Percentiles rank a stretch among this genome's conserved stretches.
Conservation (phyloP, 768 basidiomycete species). For the Kwoniella shandongensis region DNA sequence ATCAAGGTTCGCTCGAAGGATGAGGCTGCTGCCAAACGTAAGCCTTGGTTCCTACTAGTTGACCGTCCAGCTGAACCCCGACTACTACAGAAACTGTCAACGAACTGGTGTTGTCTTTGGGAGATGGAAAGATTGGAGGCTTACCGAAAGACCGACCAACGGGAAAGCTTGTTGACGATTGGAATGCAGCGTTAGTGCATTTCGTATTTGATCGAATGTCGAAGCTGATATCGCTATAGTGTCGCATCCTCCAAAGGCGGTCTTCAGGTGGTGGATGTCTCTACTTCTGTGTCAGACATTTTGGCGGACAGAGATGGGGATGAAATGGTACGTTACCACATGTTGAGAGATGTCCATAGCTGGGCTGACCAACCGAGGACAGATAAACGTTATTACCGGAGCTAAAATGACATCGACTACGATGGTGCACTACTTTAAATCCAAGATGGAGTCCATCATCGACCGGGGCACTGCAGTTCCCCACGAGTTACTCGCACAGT, state of each 20-base stretch:
- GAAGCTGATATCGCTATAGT: constrained; percentile 8
- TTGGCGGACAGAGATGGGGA: constrained; percentile 89
- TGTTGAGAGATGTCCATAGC: not conserved
- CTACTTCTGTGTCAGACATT: constrained; percentile 69
- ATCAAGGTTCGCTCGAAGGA: constrained; percentile 60
- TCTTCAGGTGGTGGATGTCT: constrained; percentile 77
- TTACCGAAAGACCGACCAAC: constrained; percentile 78
- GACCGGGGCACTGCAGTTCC: constrained; percentile 88
- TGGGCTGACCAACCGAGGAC: constrained; percentile 7
- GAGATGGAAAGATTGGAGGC: constrained; percentile 60
- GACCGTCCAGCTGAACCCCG: no score
- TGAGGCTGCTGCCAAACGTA: constrained; percentile 38
- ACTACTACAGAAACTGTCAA: constrained; percentile 69
- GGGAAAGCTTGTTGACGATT: constrained; percentile 84
- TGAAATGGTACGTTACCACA: constrained; percentile 68
- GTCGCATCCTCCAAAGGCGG: constrained; percentile 61
- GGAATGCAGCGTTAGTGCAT: constrained; percentile 62
- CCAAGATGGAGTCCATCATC: constrained; percentile 83
- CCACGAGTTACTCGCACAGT: constrained; percentile 74
- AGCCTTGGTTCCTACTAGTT: not conserved
- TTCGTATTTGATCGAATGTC: not conserved
- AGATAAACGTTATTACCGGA: constrained; percentile 78
- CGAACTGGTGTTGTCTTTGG: constrained; percentile 61
- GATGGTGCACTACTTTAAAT: constrained; percentile 77
- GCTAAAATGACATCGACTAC: constrained; percentile 79